phyloP scores from a whole-genome alignment of 2,329 filamentous ascomycete species.

The Xylariomycetidae sp. region DNA sequence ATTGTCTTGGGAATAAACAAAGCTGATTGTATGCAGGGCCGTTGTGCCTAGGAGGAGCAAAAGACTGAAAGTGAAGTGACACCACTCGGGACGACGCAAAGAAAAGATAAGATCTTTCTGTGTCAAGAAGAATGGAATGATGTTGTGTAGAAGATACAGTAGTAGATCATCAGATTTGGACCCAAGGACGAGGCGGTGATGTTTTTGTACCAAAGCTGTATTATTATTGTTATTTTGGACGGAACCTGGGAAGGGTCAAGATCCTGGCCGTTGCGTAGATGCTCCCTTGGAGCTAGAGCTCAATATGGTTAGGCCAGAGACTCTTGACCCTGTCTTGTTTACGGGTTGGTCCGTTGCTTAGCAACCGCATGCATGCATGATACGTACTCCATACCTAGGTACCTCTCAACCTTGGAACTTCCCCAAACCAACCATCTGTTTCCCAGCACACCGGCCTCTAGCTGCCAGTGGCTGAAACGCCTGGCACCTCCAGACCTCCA shows the following conservation, averaged over 20 bases:
- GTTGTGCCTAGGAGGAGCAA: too few species aligned
- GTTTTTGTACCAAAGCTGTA: conserved; percentile 26
- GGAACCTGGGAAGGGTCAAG: conserved; percentile 9
- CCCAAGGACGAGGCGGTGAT: conserved; percentile 19
- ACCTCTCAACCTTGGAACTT: too few species aligned
- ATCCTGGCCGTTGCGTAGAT: conserved; percentile 16
- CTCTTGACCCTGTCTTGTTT: conserved; percentile 14
- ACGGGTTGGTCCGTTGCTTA: conserved; percentile 16
- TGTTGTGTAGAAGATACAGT: conserved; percentile 7
- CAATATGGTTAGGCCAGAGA: conserved; percentile 10
- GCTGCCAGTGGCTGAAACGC: conserved; percentile 1
- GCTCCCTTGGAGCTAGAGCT: conserved; percentile 20
- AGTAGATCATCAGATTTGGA: conserved; percentile 8
- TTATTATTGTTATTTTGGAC: conserved; percentile 27
- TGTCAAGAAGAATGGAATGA: conserved; percentile 4
- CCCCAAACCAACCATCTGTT: not conserved
- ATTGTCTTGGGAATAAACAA: too few species aligned
- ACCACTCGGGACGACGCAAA: too few species aligned
- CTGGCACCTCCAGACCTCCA: too few species aligned
- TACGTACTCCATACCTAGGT: too few species aligned
- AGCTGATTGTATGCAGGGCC: too few species aligned
- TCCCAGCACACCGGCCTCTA: not conserved
- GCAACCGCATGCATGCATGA: too few species aligned
- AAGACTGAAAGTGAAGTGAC: too few species aligned
- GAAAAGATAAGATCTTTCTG: too few species aligned